Evolutionary conservation across 2,329 filamentous ascomycete genomes (phyloP).

Genomic region (Onygena corvina): DNA sequence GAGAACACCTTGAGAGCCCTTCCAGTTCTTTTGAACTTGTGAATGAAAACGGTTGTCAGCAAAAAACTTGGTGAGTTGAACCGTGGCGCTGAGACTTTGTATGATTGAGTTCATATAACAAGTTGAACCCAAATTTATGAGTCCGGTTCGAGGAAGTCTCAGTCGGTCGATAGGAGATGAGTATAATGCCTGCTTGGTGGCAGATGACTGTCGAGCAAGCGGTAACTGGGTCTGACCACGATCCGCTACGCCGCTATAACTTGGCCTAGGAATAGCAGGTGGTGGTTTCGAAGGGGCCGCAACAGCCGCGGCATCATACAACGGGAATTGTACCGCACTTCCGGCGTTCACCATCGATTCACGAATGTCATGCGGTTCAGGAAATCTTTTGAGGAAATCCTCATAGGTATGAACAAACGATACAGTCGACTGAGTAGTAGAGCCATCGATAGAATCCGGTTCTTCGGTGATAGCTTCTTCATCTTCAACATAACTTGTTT

Average conservation of each 20-base stretch:
- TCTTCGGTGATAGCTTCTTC: slow-evolving; percentile 29
- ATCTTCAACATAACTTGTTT: slow-evolving; percentile 33
- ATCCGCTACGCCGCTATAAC: slow-evolving; percentile 70
- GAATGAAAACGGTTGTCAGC: slow-evolving; percentile 49
- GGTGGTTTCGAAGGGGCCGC: slow-evolving; percentile 54
- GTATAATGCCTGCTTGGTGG: slow-evolving; percentile 35
- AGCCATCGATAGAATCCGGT: slow-evolving; percentile 35
- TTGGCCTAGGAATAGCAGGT: slow-evolving; percentile 55
- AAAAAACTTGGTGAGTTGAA: slow-evolving; percentile 51
- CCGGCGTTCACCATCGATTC: slow-evolving; percentile 44
- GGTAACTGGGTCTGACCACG: slow-evolving; percentile 38
- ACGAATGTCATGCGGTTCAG: slow-evolving; percentile 52
- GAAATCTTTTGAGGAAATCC: slow-evolving; percentile 73
- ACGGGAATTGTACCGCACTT: slow-evolving; percentile 22
- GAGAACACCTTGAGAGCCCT: slow-evolving; percentile 52
- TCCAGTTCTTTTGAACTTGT: slow-evolving; percentile 53
- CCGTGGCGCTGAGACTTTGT: slow-evolving; percentile 67
- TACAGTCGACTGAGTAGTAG: slow-evolving; percentile 36
- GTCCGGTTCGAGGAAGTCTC: slow-evolving; percentile 54
- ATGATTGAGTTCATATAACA: slow-evolving; percentile 91
- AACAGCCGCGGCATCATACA: slow-evolving; percentile 33
- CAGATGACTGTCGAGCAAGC: slow-evolving; percentile 35
- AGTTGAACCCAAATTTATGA: slow-evolving; percentile 68
- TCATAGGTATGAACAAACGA: slow-evolving; percentile 59
- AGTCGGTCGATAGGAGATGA: slow-evolving; percentile 34